Conservation (phyloP, 2,329 filamentous ascomycete genomes). For the Cryphonectria radicalis region DNA sequence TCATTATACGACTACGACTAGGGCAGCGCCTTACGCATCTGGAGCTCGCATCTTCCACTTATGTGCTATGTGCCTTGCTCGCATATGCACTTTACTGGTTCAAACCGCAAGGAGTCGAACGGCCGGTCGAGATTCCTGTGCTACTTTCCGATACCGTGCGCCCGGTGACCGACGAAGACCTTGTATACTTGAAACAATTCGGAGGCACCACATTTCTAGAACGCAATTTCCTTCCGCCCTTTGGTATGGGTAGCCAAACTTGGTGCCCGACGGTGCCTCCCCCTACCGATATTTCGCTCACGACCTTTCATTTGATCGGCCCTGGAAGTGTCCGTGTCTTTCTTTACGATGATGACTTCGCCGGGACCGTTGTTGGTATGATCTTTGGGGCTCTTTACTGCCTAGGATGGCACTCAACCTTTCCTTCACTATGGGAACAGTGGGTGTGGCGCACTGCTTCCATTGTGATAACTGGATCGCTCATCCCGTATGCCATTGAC, state of each 20-base stretch:
- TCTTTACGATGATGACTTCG: not conserved
- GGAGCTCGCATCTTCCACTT: not conserved
- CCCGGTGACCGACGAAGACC: not conserved
- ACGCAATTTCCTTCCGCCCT: not conserved
- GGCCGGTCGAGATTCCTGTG: not conserved
- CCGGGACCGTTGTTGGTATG: not conserved
- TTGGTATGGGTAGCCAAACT: not conserved
- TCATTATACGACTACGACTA: not conserved
- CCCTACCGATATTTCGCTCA: not conserved
- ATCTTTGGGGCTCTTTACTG: not conserved
- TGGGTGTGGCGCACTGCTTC: not conserved
- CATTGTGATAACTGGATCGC: not conserved
- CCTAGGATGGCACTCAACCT: not conserved
- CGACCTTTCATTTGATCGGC: not conserved
- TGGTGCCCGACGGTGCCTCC: not conserved
- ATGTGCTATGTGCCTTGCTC: not conserved
- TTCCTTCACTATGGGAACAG: not conserved
- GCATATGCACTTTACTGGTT: not conserved
- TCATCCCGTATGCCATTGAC: not conserved
- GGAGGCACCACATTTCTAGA: not conserved
- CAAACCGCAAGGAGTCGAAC: not conserved
- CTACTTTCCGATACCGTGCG: not conserved
- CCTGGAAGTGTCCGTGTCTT: not conserved
- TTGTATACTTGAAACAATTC: not conserved
- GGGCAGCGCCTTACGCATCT: not conserved